These are phyloP conservation scores for Suillus subalutaceus DNA, from an alignment of 768 basidiomycete genomes.

Conservation along the genomic window DNA sequence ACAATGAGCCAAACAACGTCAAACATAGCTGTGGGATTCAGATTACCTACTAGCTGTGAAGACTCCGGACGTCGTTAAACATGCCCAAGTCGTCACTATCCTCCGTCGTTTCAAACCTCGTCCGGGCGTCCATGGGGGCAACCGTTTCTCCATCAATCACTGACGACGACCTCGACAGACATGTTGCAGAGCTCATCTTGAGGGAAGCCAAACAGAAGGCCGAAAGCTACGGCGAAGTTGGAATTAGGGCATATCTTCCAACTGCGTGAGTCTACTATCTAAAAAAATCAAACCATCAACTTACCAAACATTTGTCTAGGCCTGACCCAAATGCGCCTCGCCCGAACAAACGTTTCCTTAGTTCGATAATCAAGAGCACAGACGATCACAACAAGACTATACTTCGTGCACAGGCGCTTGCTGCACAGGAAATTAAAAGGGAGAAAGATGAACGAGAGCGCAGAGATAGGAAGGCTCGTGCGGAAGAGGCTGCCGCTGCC, in stretches of 20 bases:
- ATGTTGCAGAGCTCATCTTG: constrained; percentile 90
- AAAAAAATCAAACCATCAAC: neutral
- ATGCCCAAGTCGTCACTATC: constrained; percentile 66
- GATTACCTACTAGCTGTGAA: neutral
- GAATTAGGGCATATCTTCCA: constrained; percentile 77
- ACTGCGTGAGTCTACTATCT: constrained; percentile 43
- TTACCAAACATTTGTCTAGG: constrained; percentile 36
- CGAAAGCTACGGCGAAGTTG: constrained; percentile 73
- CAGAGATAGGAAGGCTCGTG: constrained; percentile 61
- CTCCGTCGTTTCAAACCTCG: constrained; percentile 80
- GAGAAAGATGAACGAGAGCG: constrained; percentile 70
- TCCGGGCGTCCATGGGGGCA: constrained; percentile 77
- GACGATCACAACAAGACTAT: constrained; percentile 95
- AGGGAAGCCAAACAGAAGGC: constrained; percentile 94
- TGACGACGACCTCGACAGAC: constrained; percentile 88
- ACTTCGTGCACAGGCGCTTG: constrained; percentile 68
- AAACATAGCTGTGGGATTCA: constrained; percentile 13
- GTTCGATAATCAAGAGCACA: constrained; percentile 88
- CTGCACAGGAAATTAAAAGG: constrained; percentile 72
- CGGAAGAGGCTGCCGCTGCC: constrained; percentile 76
- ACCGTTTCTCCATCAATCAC: constrained; percentile 59
- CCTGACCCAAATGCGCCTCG: constrained; percentile 74
- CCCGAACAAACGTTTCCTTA: constrained; percentile 81
- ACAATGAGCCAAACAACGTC: constrained; percentile 24
- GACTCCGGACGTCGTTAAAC: neutral